Evolutionary conservation across 1,284 basidiomycete genomes (phyloP), one percentile per base, ranked within the genome.

Genomic region (Tausonia pullulans): DNA sequence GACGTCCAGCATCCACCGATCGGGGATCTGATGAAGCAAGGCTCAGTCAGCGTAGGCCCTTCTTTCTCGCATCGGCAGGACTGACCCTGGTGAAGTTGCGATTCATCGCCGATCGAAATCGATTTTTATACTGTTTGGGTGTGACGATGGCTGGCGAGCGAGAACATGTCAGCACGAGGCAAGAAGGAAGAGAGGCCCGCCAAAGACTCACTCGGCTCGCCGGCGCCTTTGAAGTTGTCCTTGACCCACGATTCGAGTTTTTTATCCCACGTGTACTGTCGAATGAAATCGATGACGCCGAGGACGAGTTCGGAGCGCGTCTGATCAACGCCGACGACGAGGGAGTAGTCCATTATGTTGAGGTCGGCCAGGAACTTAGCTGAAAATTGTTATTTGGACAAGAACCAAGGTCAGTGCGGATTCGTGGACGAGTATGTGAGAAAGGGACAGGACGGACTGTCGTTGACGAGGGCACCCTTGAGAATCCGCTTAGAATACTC

Each of bases 311-410:
- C 88, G 65, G 88, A 87, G 68, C 83, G 87, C 61, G 81, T 79
- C 68, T 83, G 84, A 73, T 96, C 93, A 13, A 98, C 87, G 14
- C 95, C 96, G 40, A 94, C 91, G 52, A 98, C 87, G 14, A 99
- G 79, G 27, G 94, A 98, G 76, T 99, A 99, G 76, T 99, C 96
- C 96, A 99, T 98, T 63, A 97, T 91, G 73, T 98, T 96, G 69
- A 97, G 87, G 69, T 94, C 91, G 9, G 90, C 87, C 57, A 98
- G 78, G 77, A 98, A 98, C 4, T 81, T 77, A 50, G 79, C 73
- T 75, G 62, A 0, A 10, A 44, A 27, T 27, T 27, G 56, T n/a
- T 11, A 56, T 55, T 27, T 27, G 48, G 11, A 43, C 5, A 45
- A 49, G 14, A 71, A 59, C 43, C 10, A n/a, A 11, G 45, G 55